Conservation (phyloP, 345 rosid genomes). For the Jatropha curcas region DNA sequence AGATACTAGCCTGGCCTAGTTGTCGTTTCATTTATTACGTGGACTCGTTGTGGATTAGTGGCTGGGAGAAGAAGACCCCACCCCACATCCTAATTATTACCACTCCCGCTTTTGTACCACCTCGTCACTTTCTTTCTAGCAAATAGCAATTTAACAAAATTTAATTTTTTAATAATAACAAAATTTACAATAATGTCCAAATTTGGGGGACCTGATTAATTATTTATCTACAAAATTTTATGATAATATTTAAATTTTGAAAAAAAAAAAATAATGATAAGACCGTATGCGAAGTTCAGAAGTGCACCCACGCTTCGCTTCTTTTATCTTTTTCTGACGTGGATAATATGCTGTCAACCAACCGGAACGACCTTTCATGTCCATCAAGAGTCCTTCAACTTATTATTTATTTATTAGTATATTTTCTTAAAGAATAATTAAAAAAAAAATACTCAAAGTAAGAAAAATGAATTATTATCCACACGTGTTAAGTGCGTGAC, state of each 20-base stretch:
- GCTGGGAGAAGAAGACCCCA: too few species aligned
- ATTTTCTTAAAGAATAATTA: too few species aligned
- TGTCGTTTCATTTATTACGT: conserved; percentile 26
- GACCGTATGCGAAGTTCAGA: conserved; percentile 29
- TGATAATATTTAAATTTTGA: neutral
- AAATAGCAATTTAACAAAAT: too few species aligned
- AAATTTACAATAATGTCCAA: too few species aligned
- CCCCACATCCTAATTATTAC: too few species aligned
- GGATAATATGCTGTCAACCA: conserved; percentile 38
- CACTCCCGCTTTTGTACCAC: too few species aligned
- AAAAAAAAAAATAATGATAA: conserved; percentile 4
- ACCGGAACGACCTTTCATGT: conserved; percentile 31
- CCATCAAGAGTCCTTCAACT: conserved; percentile 18
- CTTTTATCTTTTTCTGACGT: conserved; percentile 32
- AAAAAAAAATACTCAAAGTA: neutral
- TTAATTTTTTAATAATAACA: too few species aligned
- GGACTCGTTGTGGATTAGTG: too few species aligned
- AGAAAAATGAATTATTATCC: neutral
- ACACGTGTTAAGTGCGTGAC: conserved; percentile 52
- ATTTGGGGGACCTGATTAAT: neutral
- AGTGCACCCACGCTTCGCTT: conserved; percentile 16
- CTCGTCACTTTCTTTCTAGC: too few species aligned
- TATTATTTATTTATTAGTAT: neutral
- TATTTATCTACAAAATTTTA: neutral
- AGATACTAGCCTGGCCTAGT: too few species aligned